Conservation (phyloP, 169 alveolate genomes). For the Plasmodium malariae region DNA sequence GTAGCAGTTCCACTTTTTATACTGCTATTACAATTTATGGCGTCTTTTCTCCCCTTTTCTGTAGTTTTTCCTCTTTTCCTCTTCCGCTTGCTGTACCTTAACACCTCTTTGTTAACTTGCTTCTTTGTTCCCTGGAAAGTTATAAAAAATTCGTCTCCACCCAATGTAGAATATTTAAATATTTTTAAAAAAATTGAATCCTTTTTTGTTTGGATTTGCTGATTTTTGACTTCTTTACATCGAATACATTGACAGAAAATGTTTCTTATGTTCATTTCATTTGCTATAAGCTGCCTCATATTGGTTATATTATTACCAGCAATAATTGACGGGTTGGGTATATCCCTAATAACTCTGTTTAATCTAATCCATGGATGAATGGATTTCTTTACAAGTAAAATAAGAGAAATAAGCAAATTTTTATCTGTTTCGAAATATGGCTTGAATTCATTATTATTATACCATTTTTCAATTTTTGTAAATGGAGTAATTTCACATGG, state of each 20-base stretch:
- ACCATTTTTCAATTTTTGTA: conserved; percentile 91
- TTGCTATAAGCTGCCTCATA: conserved; percentile 91
- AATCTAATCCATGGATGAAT: conserved; percentile 96
- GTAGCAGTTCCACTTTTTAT: background rate
- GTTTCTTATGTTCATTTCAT: conserved; percentile 87
- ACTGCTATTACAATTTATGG: background rate
- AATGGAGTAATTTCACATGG: conserved; percentile 97
- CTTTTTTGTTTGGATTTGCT: conserved; percentile 67
- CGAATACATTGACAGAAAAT: conserved; percentile 93
- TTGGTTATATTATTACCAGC: conserved; percentile 95
- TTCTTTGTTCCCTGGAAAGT: conserved; percentile 83
- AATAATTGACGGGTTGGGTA: conserved; percentile 94
- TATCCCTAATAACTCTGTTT: conserved; percentile 94
- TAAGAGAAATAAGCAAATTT: conserved; percentile 81
- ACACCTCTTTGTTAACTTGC: background rate
- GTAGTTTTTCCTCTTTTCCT: conserved; percentile 29
- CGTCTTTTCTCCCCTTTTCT: conserved; percentile 37
- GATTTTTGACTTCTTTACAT: conserved; percentile 93
- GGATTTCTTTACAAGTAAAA: conserved; percentile 89
- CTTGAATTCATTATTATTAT: conserved; percentile 87
- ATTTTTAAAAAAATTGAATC: conserved; percentile 77
- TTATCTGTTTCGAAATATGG: conserved; percentile 94
- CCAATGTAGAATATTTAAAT: conserved; percentile 81
- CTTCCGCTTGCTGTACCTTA: conserved; percentile 21
- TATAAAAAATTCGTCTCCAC: conserved; percentile 86